phyloP scores from a whole-genome alignment of 306 rosid genomes.

The Amphicarpaea edgeworthii region DNA sequence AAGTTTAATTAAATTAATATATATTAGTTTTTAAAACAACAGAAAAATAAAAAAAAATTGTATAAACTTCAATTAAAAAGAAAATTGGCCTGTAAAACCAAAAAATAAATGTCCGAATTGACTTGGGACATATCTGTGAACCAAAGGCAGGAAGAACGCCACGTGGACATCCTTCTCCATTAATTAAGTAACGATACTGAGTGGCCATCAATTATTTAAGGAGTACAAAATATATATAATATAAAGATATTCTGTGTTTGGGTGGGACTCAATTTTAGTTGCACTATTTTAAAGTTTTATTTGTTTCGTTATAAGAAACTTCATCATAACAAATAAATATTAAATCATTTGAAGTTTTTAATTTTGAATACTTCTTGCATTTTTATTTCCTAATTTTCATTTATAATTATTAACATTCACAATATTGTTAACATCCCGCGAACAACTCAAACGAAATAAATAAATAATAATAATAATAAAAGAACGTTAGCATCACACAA shows the following conservation, averaged over 20 bases:
- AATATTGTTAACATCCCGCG: neutral
- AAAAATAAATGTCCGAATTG: neutral
- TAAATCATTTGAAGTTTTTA: no score
- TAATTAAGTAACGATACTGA: neutral
- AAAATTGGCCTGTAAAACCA: neutral
- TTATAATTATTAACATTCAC: neutral
- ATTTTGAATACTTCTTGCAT: no score
- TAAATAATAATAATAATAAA: no score
- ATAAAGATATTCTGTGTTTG: neutral
- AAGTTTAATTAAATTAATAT: neutral
- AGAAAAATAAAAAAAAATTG: no score
- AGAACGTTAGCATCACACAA: neutral
- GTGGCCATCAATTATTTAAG: conserved; percentile 3
- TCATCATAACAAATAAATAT: no score
- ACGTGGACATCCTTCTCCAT: neutral
- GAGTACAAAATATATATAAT: no score
- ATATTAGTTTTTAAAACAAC: no score
- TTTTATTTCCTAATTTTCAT: neutral
- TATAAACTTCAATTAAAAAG: no score
- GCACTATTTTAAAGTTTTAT: neutral
- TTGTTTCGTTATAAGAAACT: neutral
- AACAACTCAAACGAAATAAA: neutral
- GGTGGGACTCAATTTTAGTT: no score
- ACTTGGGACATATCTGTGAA: neutral
- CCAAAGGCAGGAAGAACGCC: conserved; percentile 14